Base-by-base conservation (phyloP, 1,284 basidiomycete genomes). In the Puccinia triticina region DNA sequence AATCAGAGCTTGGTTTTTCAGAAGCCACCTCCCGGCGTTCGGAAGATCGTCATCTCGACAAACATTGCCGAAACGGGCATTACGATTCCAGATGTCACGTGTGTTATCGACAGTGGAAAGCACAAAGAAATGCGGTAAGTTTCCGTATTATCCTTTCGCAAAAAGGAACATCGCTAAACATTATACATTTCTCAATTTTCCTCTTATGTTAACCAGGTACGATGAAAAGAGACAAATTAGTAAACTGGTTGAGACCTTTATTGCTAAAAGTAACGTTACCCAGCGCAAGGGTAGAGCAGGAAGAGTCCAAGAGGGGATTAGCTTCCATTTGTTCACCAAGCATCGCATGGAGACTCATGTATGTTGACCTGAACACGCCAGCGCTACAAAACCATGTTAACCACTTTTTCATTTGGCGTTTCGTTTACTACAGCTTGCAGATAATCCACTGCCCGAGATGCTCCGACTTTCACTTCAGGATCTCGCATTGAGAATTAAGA, bases 151-250 rank as follows among this genome's bases (percentile, higher is more conserved):
- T 4, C 48, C 72, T 29, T 81, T n/a, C 40, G 76, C 55, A 43
- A 59, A n/a, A 46, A 14, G 32, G 23, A 61, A 48, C 8, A 1
- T 5, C 1, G 43, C 14, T 8, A 46, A 43, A 21, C 21, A 4
- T 26, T 34, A 46, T 1, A 23, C 26, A 46, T 43, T 46, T 1
- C 32, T 37, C 16, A 4, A 18, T 34, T 34, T 14, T 2, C 21
- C 12, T 48, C 46, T 72, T 10, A 18, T 50, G 2, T 55, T 11
- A 57, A 18, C 55, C 55, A 94, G 93, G 84, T 99, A 96, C 86
- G 96, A 99, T 86, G 97, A 99, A 88, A 99, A 98, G 88, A 91
- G 96, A 10, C 96, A 99, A 86, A 92, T 98, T 79, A 97, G 94
- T 82, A 91, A 95, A 26, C 89, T 99, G 21, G 91, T 96, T 2